Evolutionary conservation across 2,329 filamentous ascomycete genomes (phyloP).

Genomic region (Verticillium nonalfalfae): DNA sequence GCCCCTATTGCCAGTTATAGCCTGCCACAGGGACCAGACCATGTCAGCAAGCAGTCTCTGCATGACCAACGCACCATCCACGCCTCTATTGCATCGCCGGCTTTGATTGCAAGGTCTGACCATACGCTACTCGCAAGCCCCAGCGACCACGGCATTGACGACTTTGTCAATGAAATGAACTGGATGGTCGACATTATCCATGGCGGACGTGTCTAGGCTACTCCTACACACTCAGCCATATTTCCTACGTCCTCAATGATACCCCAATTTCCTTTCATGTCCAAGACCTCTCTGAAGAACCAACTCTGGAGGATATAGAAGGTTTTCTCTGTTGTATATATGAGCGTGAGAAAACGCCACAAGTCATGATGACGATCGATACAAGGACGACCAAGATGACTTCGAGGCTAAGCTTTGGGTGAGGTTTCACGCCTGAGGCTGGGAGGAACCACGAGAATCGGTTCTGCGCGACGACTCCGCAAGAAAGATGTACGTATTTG

Average conservation of each 20-base stretch:
- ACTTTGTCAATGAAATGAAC: constrained; percentile 38
- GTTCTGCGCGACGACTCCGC: background rate
- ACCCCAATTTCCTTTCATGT: background rate
- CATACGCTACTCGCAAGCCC: constrained; percentile 22
- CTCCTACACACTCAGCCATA: background rate
- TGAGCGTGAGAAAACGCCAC: background rate
- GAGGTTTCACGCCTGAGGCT: background rate
- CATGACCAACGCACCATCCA: background rate
- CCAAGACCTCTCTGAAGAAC: background rate
- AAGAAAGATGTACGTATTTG: background rate
- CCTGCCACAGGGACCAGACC: constrained; percentile 29
- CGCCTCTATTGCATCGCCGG: constrained; percentile 2
- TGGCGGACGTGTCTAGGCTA: constrained; percentile 16
- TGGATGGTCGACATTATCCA: constrained; percentile 46
- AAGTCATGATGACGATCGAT: background rate
- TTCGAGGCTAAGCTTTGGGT: background rate
- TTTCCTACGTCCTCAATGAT: constrained; percentile 2
- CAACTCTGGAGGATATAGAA: background rate
- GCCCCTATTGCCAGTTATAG: constrained; percentile 36
- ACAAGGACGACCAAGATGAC: background rate
- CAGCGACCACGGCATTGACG: constrained; percentile 29
- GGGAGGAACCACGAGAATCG: background rate
- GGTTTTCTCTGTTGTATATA: background rate
- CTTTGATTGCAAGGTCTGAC: constrained; percentile 1
- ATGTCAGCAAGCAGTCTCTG: constrained; percentile 13